phyloP scores from a whole-genome alignment of 2,329 filamentous ascomycete genomes.

The Fusarium euwallaceae region DNA sequence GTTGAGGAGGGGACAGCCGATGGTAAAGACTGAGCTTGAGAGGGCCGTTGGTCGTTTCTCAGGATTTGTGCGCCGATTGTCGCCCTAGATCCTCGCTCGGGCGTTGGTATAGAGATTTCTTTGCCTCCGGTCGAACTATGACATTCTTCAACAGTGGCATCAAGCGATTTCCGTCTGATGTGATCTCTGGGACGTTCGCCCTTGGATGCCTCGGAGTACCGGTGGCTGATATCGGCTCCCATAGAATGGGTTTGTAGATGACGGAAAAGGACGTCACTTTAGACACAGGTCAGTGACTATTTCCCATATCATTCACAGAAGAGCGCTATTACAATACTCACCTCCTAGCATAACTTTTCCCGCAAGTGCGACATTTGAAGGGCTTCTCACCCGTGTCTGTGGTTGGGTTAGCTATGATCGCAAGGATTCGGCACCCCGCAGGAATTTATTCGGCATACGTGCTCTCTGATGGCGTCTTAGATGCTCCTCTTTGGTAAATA shows the following conservation, averaged over 20 bases:
- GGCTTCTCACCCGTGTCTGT: slow-evolving; percentile 23
- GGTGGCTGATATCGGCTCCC: background rate
- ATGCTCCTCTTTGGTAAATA: slow-evolving; percentile 26
- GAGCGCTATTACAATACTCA: background rate
- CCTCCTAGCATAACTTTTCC: slow-evolving; percentile 20
- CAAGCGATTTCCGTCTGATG: background rate
- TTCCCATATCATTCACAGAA: background rate
- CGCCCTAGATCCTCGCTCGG: background rate
- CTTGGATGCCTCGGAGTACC: background rate
- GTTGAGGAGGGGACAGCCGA: background rate
- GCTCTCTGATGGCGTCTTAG: slow-evolving; percentile 21
- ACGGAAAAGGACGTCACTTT: slow-evolving; percentile 20
- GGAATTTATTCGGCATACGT: background rate
- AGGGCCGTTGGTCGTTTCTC: background rate
- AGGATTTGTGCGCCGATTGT: background rate
- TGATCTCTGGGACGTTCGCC: background rate
- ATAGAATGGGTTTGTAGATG: slow-evolving; percentile 15
- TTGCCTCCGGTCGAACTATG: background rate
- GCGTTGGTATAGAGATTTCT: background rate
- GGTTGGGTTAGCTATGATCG: background rate
- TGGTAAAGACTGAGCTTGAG: background rate
- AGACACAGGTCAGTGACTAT: background rate
- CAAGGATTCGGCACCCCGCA: no score
- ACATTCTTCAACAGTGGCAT: background rate
- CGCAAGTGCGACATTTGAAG: slow-evolving; percentile 15